phyloP scores from a whole-genome alignment of 2,329 filamentous ascomycete genomes.

The Fusarium sarcochroum region DNA sequence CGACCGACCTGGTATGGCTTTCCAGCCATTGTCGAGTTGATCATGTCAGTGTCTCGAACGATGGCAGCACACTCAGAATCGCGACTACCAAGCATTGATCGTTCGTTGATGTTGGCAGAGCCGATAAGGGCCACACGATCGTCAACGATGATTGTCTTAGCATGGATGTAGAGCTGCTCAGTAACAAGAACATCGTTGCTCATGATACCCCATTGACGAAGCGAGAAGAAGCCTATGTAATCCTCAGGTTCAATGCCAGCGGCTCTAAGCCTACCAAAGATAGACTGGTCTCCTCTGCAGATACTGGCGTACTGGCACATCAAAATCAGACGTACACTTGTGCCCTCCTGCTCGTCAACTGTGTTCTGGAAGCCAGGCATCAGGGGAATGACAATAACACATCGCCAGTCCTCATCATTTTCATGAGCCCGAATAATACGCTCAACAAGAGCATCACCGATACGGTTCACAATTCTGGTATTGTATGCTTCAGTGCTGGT shows the following conservation, averaged over 20 bases:
- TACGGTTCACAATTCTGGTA: slow-evolving; percentile 90
- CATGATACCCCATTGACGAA: slow-evolving; percentile 93
- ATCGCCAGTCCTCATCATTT: slow-evolving; percentile 91
- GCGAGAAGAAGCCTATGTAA: slow-evolving; percentile 94
- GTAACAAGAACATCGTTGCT: slow-evolving; percentile 88
- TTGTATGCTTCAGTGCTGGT: slow-evolving; percentile 91
- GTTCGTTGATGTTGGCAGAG: slow-evolving; percentile 98
- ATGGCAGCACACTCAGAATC: slow-evolving; percentile 94
- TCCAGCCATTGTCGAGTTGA: slow-evolving; percentile 92
- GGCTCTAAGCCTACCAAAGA: slow-evolving; percentile 87
- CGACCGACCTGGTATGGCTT: slow-evolving; percentile 90
- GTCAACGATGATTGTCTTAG: slow-evolving; percentile 96
- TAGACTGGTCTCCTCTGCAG: slow-evolving; percentile 90
- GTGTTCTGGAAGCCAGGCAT: slow-evolving; percentile 99
- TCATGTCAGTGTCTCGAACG: slow-evolving; percentile 92
- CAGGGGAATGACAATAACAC: slow-evolving; percentile 89
- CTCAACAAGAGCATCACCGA: slow-evolving; percentile 94
- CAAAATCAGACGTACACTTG: slow-evolving; percentile 94
- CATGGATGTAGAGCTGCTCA: slow-evolving; percentile 98
- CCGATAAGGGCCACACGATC: slow-evolving; percentile 94
- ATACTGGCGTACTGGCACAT: slow-evolving; percentile 98
- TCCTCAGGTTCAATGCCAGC: slow-evolving; percentile 91
- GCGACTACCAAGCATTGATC: slow-evolving; percentile 91
- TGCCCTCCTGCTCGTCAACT: slow-evolving; percentile 93
- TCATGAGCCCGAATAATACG: slow-evolving; percentile 87